Percentiles rank a stretch among this genome's conserved stretches.
phyloP scores from a whole-genome alignment of 148 eudicot species.

The Camellia lanceoleosa region DNA sequence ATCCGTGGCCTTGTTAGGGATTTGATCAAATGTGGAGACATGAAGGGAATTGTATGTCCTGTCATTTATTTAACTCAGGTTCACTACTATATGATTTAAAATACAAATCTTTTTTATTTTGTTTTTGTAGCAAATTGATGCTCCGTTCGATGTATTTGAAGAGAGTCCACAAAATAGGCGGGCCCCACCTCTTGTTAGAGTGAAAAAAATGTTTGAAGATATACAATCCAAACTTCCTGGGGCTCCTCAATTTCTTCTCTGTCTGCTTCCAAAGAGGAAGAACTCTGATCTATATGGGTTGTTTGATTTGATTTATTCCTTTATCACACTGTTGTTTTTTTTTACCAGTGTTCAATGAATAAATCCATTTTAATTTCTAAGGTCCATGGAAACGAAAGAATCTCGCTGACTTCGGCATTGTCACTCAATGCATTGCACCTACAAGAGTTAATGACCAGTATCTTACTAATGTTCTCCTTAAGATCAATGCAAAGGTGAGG shows the following conservation, averaged over 20 bases:
- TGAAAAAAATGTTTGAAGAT: conserved; percentile 80
- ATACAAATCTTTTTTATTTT: not conserved
- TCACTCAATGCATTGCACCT: conserved; percentile 88
- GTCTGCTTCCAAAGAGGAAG: conserved; percentile 92
- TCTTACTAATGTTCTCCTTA: conserved; percentile 73
- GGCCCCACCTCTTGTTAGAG: conserved; percentile 84
- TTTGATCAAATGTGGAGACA: conserved; percentile 59
- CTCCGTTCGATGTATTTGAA: conserved; percentile 76
- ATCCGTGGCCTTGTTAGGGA: conserved; percentile 52
- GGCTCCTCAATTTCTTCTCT: conserved; percentile 76
- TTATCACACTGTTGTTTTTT: not conserved
- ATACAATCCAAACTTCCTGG: conserved; percentile 82
- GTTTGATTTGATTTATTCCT: conserved; percentile 11
- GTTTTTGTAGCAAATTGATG: conserved; percentile 45
- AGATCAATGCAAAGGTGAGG: conserved; percentile 90
- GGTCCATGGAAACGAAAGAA: conserved; percentile 95
- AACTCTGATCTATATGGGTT: conserved; percentile 79
- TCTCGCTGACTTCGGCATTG: conserved; percentile 76
- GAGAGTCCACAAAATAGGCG: conserved; percentile 68
- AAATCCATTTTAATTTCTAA: conserved; percentile 13
- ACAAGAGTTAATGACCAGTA: conserved; percentile 81
- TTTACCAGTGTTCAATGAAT: conserved; percentile 4
- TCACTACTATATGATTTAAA: not conserved
- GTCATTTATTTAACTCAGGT: not conserved
- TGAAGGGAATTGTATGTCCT: conserved; percentile 81